Conservation (phyloP, 768 basidiomycete genomes). For the Agaricus blazei region DNA sequence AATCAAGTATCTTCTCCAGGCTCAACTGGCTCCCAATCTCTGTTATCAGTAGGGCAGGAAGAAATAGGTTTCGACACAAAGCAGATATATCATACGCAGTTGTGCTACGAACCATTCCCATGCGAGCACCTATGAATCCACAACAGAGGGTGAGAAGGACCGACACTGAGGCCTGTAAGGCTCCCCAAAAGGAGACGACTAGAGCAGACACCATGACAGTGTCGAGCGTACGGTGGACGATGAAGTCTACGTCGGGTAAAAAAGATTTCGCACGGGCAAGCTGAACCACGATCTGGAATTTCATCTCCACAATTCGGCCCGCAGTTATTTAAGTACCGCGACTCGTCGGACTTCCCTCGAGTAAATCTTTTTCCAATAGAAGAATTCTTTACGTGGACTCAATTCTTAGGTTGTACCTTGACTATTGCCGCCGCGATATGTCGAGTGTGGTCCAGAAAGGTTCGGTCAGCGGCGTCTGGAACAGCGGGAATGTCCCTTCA, state of each 20-base stretch:
- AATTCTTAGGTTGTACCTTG: no score
- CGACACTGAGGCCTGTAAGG: constrained; percentile 8
- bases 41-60: constrained; percentile 10
- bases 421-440: no score
- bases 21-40: constrained; percentile 5
- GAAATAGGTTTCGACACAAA: constrained; percentile 10
- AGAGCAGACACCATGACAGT: constrained; percentile 4
- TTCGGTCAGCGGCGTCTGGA: no score
- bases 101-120: constrained; percentile 8
- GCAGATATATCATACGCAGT: constrained; percentile 8
- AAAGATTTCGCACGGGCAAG: no score
- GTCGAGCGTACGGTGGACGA: background rate
- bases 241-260: background rate
- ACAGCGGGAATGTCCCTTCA: no score
- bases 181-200: constrained; percentile 2
- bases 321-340: background rate
- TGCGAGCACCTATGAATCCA: constrained; percentile 7
- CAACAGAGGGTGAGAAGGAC: constrained; percentile 9
- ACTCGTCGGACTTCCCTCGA: background rate
- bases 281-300: no score
- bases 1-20: background rate
- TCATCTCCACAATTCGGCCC: no score
- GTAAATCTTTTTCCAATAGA: background rate
- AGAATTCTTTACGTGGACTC: background rate
- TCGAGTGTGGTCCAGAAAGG: no score